Base-by-base conservation (phyloP, 2,329 filamentous ascomycete genomes). In the Albifimbria verrucaria region DNA sequence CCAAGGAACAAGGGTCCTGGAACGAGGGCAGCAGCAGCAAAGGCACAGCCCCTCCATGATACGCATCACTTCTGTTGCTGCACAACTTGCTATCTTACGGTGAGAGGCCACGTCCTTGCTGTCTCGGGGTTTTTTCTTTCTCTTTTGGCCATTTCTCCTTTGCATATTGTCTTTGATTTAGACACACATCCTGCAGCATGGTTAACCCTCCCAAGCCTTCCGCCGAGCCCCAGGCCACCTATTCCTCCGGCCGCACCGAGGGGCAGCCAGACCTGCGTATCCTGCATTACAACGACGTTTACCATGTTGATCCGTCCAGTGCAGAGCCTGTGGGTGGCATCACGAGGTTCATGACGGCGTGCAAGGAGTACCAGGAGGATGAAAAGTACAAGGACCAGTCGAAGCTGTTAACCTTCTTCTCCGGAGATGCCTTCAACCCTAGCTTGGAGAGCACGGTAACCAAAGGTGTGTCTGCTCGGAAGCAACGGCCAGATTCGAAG, bases 241-340 rank as follows among this genome's bases (percentile, higher is more conserved):
- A 48, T 50, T 54, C 59, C 18, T 62, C 61, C 2, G 61, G 57
- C 18, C 55, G 23, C 41, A 15, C 52, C 17, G 39, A 50, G 11
- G 36, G 49, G 26, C 54, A 52, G 15, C 89, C 90, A 44, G 88
- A 91, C 67, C 73, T 96, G 49, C 85, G 92, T n/a, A 72, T 96
- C 52, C 68, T 96, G 26, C 92, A 96, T 73, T 96, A 88, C 78
- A 96, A 96, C 71, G 92, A 97, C 72, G 92, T 96, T 55, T 96
- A 96, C 70, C 92, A 96, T 63, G 82, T 96, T 51, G 91, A 96
- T 60, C 67, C 72, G 2, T 77, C 78, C 2, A 92, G 89, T 23
- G 84, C 88, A 17, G 90, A 96, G 65, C 92, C 92, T 1, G 85
- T 92, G 2, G 92, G 92, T 24, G 92, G 92, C 18, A 81, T 89